A percentile compares a stretch with the other conserved stretches of the same genome.
phyloP scores from a whole-genome alignment of 2,329 filamentous ascomycete species.

The Diaporthe ampelina region DNA sequence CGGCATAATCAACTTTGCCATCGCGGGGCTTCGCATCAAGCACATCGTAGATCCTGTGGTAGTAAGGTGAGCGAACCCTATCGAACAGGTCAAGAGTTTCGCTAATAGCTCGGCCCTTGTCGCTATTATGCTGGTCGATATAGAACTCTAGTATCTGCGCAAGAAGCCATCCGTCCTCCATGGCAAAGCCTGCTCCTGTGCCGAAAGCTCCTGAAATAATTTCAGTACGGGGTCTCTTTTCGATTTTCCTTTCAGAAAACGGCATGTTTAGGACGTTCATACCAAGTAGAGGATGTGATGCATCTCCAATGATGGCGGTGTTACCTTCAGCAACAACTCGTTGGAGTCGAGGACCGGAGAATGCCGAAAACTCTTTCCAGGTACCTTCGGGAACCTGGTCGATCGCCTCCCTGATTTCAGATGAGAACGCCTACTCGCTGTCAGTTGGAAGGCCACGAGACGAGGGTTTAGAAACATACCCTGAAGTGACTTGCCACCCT shows the following conservation, averaged over 20 bases:
- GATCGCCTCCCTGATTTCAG: conserved; percentile 31
- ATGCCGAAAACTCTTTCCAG: conserved; percentile 36
- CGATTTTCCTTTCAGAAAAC: no score
- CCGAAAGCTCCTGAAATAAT: conserved; percentile 20
- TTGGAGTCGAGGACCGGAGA: conserved; percentile 28
- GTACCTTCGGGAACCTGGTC: conserved; percentile 19
- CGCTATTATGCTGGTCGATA: neutral
- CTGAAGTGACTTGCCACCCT: conserved; percentile 26
- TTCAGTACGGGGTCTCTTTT: neutral
- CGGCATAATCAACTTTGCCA: conserved; percentile 28
- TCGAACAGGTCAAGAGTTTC: conserved; percentile 18
- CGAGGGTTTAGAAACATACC: neutral
- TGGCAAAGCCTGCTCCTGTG: conserved; percentile 34
- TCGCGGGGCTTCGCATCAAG: conserved; percentile 22
- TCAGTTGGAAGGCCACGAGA: neutral
- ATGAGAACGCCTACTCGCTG: neutral
- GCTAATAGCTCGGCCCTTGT: neutral
- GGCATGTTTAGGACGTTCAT: neutral
- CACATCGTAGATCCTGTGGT: conserved; percentile 33
- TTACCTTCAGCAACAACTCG: conserved; percentile 31
- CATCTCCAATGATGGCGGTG: conserved; percentile 30
- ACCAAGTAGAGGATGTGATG: conserved; percentile 35
- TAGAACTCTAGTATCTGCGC: conserved; percentile 29
- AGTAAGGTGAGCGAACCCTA: conserved; percentile 16
- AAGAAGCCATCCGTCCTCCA: conserved; percentile 35